These are phyloP conservation scores for Massarina eburnea DNA, from an alignment of 2,329 filamentous ascomycete species.

Conservation along the genomic window DNA sequence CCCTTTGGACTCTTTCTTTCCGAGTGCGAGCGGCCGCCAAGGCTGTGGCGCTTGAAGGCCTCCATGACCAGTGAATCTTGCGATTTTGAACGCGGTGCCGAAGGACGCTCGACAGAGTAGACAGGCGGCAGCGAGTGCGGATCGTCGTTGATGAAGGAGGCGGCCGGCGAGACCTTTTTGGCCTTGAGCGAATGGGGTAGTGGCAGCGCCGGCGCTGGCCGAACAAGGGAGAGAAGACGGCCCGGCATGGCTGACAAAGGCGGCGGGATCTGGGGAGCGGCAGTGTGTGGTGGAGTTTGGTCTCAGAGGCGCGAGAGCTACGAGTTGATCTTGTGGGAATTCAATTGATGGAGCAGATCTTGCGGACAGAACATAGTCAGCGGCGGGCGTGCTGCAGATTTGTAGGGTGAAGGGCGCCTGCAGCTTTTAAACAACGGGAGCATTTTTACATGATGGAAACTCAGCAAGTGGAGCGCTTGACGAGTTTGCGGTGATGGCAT, in stretches of 20 bases:
- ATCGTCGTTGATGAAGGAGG: slow-evolving; percentile 3
- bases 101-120: slow-evolving; percentile 38
- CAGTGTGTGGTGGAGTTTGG: slow-evolving; percentile 16
- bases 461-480: slow-evolving; percentile 28
- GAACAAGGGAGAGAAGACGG: slow-evolving; percentile 37
- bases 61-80: slow-evolving; percentile 43
- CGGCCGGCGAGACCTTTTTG: slow-evolving; percentile 18
- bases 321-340: slow-evolving; percentile 40
- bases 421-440: slow-evolving; percentile 20
- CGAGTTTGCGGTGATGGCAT: slow-evolving; percentile 31
- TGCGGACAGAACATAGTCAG: slow-evolving; percentile 36
- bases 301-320: slow-evolving; percentile 14
- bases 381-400: slow-evolving; percentile 12
- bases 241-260: slow-evolving; percentile 36
- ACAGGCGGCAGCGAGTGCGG: slow-evolving; percentile 33
- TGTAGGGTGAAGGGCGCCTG: slow-evolving; percentile 12
- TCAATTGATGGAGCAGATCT: slow-evolving; percentile 31
- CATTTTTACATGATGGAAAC: slow-evolving; percentile 37
- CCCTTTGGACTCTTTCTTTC: slow-evolving; percentile 40
- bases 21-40: slow-evolving; percentile 24
- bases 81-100: slow-evolving; percentile 29
- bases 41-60: slow-evolving; percentile 42
- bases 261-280: slow-evolving; percentile 32
- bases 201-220: slow-evolving; percentile 34
- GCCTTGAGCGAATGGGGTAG: slow-evolving; percentile 22